Conservation (phyloP, 2,329 filamentous ascomycete species). For the Aspergillus costaricaensis region DNA sequence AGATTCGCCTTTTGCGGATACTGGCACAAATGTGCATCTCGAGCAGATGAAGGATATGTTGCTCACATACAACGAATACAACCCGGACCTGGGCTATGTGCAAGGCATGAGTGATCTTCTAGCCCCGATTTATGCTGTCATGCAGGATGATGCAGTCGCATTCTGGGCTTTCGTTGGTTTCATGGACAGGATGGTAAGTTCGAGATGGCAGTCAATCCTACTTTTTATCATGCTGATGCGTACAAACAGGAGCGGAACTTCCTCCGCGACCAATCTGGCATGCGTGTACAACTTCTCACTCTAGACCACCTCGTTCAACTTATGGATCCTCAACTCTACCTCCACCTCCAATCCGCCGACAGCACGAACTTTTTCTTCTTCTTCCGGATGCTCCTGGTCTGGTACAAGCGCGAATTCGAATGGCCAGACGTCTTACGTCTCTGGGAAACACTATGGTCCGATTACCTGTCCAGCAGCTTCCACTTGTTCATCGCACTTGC, state of each 20-base stretch:
- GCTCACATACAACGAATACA: slow-evolving; percentile 97
- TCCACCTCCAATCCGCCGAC: slow-evolving; percentile 84
- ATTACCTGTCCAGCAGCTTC: slow-evolving; percentile 84
- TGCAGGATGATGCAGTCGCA: slow-evolving; percentile 94
- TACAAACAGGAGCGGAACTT: slow-evolving; percentile 77
- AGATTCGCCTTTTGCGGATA: slow-evolving; percentile 87
- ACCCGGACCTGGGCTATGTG: slow-evolving; percentile 91
- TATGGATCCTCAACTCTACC: slow-evolving; percentile 92
- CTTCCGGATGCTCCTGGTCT: slow-evolving; percentile 97
- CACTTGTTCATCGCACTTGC: slow-evolving; percentile 93
- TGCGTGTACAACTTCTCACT: slow-evolving; percentile 86
- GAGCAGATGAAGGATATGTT: slow-evolving; percentile 99
- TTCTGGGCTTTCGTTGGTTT: slow-evolving; percentile 97
- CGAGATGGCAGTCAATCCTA: neutral
- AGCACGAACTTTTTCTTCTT: slow-evolving; percentile 99
- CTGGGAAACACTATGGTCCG: slow-evolving; percentile 95
- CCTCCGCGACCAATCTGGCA: slow-evolving; percentile 90
- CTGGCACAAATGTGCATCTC: slow-evolving; percentile 93
- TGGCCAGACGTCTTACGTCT: slow-evolving; percentile 84
- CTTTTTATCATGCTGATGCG: slow-evolving; percentile 8
- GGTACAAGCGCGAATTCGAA: slow-evolving; percentile 96
- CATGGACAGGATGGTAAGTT: slow-evolving; percentile 85
- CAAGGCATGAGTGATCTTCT: slow-evolving; percentile 98
- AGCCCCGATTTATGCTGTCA: slow-evolving; percentile 92
- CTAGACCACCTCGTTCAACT: slow-evolving; percentile 95